Evolutionary conservation across 441 rosid species (phyloP).

Genomic region (Rhodomyrtus psidioides): DNA sequence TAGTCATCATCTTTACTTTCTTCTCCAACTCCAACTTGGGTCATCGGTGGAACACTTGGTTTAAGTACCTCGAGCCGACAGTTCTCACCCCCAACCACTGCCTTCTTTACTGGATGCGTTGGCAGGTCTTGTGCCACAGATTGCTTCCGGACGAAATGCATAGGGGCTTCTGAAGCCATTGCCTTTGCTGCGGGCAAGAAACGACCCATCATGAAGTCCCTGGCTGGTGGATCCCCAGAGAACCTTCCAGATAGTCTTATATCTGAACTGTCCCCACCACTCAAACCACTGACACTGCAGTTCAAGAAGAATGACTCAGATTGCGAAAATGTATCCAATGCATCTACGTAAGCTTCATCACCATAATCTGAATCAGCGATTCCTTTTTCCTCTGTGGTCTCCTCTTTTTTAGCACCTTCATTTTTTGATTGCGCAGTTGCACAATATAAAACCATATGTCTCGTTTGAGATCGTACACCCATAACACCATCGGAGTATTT

Average conservation of each 20-base stretch:
- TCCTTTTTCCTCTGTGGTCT: conserved; percentile 17
- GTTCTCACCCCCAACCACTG: conserved; percentile 14
- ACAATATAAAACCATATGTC: conserved; percentile 5
- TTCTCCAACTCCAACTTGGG: conserved; percentile 15
- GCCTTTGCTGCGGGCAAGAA: conserved; percentile 96
- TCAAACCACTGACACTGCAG: conserved; percentile 70
- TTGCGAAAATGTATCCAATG: conserved; percentile 56
- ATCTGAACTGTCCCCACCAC: conserved; percentile 47
- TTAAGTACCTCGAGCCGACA: conserved; percentile 8
- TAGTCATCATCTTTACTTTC: conserved; percentile 36
- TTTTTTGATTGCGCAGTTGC: conserved; percentile 7
- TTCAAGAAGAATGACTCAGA: conserved; percentile 63
- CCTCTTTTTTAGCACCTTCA: conserved; percentile 9
- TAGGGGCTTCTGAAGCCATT: conserved; percentile 66
- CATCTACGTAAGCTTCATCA: conserved; percentile 46
- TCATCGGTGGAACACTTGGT: conserved; percentile 12
- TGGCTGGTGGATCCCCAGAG: conserved; percentile 38
- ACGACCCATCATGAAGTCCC: conserved; percentile 83
- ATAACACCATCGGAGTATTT: background rate
- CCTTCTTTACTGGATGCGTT: conserved; percentile 13
- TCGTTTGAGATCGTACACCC: background rate
- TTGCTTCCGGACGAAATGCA: conserved; percentile 33
- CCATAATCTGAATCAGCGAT: conserved; percentile 26
- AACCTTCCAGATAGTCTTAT: conserved; percentile 36
- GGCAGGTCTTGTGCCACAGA: conserved; percentile 24